phyloP scores from a whole-genome alignment of 2,329 filamentous ascomycete genomes.

The Alternaria sp. region DNA sequence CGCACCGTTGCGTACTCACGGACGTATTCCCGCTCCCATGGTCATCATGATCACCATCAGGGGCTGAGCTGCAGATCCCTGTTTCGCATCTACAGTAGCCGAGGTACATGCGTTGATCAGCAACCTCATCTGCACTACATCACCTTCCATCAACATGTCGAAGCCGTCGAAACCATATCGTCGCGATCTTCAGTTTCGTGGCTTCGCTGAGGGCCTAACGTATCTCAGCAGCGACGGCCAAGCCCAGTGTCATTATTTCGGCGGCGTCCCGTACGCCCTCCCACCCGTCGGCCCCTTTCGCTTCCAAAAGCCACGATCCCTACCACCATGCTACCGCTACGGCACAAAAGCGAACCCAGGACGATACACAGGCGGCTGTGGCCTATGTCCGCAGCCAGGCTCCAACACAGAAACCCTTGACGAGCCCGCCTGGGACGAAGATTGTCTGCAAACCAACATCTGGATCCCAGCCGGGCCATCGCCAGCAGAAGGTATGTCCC shows the following conservation, averaged over 20 bases:
- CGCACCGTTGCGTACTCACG: not conserved
- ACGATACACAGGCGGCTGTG: constrained; percentile 50
- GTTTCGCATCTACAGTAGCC: not conserved
- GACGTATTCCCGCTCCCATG: not conserved
- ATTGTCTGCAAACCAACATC: constrained; percentile 64
- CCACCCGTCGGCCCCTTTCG: constrained; percentile 56
- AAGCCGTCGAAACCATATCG: constrained; percentile 36
- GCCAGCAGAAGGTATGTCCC: constrained; percentile 44
- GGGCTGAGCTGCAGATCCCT: not conserved
- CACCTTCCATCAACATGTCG: constrained; percentile 15
- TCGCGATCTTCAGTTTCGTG: constrained; percentile 52
- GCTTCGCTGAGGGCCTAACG: constrained; percentile 59
- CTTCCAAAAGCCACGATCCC: constrained; percentile 57
- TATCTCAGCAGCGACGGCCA: constrained; percentile 44
- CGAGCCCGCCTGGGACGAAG: constrained; percentile 54
- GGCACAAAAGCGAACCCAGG: constrained; percentile 58
- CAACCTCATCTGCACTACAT: not conserved
- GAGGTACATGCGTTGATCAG: constrained; percentile 2
- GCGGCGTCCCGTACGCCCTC: constrained; percentile 63
- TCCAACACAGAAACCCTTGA: constrained; percentile 19
- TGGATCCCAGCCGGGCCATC: constrained; percentile 59
- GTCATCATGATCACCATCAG: not conserved
- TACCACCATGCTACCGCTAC: constrained; percentile 59
- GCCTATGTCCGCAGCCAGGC: constrained; percentile 60
- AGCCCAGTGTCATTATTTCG: constrained; percentile 59